Evolutionary conservation across 2,329 filamentous ascomycete species (phyloP).

Genomic region (Apiospora saccharicola): DNA sequence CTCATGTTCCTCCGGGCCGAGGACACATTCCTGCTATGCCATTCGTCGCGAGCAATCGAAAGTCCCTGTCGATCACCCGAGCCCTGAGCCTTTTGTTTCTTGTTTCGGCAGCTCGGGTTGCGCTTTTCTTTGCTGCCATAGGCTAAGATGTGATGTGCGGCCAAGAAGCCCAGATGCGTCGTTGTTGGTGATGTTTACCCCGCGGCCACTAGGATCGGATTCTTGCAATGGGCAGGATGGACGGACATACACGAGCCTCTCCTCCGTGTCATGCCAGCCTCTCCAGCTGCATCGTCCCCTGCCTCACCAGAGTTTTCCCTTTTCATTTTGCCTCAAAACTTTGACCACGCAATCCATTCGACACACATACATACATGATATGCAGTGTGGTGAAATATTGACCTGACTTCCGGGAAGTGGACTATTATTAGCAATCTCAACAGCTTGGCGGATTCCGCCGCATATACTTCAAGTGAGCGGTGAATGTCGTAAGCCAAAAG

Average conservation of each 20-base stretch:
- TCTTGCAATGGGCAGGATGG: not conserved
- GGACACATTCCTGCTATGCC: not conserved
- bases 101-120: not conserved
- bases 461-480: not conserved
- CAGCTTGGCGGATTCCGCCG: not conserved
- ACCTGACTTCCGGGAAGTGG: not conserved
- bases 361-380: not conserved
- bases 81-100: not conserved
- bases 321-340: not conserved
- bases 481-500: constrained; percentile 14
- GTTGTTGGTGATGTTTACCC: not conserved
- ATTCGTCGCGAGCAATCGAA: constrained; percentile 1
- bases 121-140: not conserved
- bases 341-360: constrained; percentile 1
- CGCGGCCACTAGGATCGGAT: not conserved
- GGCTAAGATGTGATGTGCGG: not conserved
- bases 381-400: not conserved
- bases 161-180: not conserved
- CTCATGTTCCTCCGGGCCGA: not conserved
- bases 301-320: not conserved
- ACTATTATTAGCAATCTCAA: constrained; percentile 20
- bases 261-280: not conserved
- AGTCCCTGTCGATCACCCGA: constrained; percentile 13
- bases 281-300: not conserved
- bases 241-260: not conserved